Conservation (phyloP, 1,284 basidiomycete genomes). For the Ustilago curta region DNA sequence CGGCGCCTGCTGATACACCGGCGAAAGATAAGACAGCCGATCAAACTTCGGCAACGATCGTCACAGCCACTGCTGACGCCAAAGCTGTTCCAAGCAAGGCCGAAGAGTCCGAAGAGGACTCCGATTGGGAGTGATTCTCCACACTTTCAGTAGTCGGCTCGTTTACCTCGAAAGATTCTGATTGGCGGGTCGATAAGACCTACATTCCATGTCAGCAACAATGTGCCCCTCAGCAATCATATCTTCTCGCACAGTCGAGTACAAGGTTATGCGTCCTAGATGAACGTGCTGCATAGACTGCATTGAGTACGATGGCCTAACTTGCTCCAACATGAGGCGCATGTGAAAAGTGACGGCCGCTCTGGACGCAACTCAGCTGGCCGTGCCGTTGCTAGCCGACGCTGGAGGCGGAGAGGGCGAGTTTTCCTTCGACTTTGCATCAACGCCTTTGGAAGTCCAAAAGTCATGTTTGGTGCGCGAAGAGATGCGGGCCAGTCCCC, state of each 20-base stretch:
- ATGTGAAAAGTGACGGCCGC: not conserved
- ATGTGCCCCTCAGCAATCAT: too few species aligned
- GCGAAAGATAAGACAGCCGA: constrained; percentile 1
- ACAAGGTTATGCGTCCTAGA: too few species aligned
- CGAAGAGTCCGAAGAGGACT: constrained; percentile 50
- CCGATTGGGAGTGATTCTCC: constrained; percentile 54
- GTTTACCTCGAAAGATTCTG: too few species aligned
- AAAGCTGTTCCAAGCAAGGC: constrained; percentile 12
- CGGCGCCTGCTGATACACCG: not conserved
- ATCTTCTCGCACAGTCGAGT: too few species aligned
- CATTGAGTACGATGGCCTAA: not conserved
- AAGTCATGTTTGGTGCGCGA: constrained; percentile 50
- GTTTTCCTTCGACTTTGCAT: constrained; percentile 13
- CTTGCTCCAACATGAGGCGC: not conserved
- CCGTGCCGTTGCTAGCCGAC: constrained; percentile 1
- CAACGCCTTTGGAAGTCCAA: constrained; percentile 44
- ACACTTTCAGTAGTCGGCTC: not conserved
- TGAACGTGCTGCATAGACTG: not conserved
- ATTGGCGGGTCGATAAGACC: too few species aligned
- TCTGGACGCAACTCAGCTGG: not conserved
- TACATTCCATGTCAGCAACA: too few species aligned
- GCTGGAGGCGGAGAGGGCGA: constrained; percentile 34
- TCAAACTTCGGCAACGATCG: not conserved
- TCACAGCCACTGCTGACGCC: not conserved
- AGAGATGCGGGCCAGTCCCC: constrained; percentile 33